A percentile compares a stretch with the other conserved stretches of the same genome.
These are phyloP conservation scores for Nakazawaea wyomingensis DNA, from an alignment of 805 yeast species.

Conservation along the genomic window DNA sequence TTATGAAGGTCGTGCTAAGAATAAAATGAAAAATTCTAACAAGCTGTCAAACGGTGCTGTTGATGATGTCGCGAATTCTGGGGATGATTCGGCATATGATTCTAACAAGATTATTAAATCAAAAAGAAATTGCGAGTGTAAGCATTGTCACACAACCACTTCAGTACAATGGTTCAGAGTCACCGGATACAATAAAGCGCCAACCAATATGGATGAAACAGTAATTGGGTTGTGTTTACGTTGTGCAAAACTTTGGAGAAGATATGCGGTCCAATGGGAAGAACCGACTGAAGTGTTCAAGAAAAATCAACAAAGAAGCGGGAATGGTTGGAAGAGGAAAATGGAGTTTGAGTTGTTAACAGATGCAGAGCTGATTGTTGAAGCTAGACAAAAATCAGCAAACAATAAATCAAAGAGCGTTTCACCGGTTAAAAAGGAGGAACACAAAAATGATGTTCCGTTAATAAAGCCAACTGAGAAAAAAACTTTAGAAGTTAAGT, in stretches of 20 bases:
- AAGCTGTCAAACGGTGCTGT: constrained; percentile 19
- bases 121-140: constrained; percentile 51
- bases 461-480: not conserved
- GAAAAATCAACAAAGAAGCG: constrained; percentile 36
- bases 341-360: constrained; percentile 62
- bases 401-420: not conserved
- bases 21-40: constrained; percentile 39
- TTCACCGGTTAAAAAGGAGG: not conserved
- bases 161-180: constrained; percentile 67
- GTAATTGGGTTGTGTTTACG: constrained; percentile 70
- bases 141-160: constrained; percentile 56
- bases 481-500: constrained; percentile 9
- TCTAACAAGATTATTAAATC: constrained; percentile 37
- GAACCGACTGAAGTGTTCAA: constrained; percentile 63
- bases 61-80: constrained; percentile 55
- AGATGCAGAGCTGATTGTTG: constrained; percentile 53
- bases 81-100: constrained; percentile 72
- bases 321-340: constrained; percentile 52
- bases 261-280: constrained; percentile 86
- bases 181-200: constrained; percentile 50
- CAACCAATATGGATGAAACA: constrained; percentile 26
- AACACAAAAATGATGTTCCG: not conserved
- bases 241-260: constrained; percentile 88
- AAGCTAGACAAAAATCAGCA: constrained; percentile 31
- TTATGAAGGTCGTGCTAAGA: constrained; percentile 63